Percentiles rank a stretch among this genome's conserved stretches.
Conservation (phyloP, 176 grass and related monocot genomes). For the Musa troglodytarum region DNA sequence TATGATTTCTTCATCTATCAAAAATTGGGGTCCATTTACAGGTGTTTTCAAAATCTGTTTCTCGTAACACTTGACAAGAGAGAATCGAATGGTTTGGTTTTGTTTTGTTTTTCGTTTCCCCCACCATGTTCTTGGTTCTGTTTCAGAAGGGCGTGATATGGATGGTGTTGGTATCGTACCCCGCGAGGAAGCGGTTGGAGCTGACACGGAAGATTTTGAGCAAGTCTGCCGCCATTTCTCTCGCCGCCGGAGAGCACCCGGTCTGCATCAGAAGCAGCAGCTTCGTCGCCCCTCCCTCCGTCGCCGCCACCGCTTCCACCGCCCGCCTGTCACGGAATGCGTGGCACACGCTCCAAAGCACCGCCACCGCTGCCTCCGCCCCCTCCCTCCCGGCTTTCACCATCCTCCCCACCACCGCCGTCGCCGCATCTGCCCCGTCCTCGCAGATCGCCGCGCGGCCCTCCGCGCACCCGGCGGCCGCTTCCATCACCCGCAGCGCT, state of each 20-base stretch:
- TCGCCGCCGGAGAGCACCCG: constrained; percentile 56
- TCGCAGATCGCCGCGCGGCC: constrained; percentile 71
- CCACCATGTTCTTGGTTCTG: background rate
- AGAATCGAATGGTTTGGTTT: background rate
- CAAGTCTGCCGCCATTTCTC: constrained; percentile 77
- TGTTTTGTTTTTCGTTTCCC: background rate
- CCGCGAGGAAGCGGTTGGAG: constrained; percentile 77
- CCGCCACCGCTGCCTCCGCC: constrained; percentile 10
- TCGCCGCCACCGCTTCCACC: background rate
- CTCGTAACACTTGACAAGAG: background rate
- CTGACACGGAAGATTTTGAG: constrained; percentile 76
- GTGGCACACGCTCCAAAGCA: constrained; percentile 21
- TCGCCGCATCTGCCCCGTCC: constrained; percentile 30
- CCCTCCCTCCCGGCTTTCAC: constrained; percentile 28
- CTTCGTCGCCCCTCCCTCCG: constrained; percentile 6
- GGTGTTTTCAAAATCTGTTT: background rate
- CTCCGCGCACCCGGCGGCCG: constrained; percentile 61
- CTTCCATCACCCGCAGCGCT: constrained; percentile 55
- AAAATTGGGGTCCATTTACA: background rate
- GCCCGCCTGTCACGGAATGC: constrained; percentile 9
- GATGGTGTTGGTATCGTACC: constrained; percentile 84
- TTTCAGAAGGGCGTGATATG: constrained; percentile 93
- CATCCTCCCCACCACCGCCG: constrained; percentile 49
- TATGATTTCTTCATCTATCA: background rate
- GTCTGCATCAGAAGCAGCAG: constrained; percentile 82